phyloP scores from a whole-genome alignment of 306 rosid genomes.

The Cicer arietinum region DNA sequence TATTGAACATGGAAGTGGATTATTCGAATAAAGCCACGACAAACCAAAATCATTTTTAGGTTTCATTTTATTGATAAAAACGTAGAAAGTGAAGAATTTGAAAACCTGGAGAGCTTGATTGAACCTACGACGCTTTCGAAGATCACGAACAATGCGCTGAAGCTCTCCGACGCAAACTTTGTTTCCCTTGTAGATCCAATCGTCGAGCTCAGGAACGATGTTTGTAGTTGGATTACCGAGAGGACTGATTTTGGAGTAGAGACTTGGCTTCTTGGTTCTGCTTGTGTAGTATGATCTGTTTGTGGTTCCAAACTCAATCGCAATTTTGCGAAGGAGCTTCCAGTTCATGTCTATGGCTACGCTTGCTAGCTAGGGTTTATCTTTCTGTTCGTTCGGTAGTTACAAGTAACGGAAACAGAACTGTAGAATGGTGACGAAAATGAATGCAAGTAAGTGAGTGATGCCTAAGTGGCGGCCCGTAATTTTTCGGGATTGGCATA shows the following conservation, averaged over 20 bases:
- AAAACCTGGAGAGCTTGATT: conserved; percentile 77
- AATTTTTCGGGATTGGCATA: conserved; percentile 16
- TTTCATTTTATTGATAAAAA: neutral
- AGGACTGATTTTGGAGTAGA: conserved; percentile 75
- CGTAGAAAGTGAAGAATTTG: conserved; percentile 11
- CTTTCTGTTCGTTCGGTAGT: neutral
- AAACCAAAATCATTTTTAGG: neutral
- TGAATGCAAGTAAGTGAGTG: neutral
- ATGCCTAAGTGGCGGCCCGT: neutral
- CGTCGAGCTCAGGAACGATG: conserved; percentile 67
- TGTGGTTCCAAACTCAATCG: conserved; percentile 30
- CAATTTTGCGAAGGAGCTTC: conserved; percentile 52
- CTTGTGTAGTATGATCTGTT: conserved; percentile 69
- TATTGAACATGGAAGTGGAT: neutral
- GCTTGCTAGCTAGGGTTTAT: conserved; percentile 37
- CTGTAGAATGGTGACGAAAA: neutral
- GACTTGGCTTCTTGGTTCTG: conserved; percentile 58
- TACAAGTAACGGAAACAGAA: neutral
- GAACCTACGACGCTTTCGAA: conserved; percentile 80
- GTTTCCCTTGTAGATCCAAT: conserved; percentile 77
- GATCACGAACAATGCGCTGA: conserved; percentile 79
- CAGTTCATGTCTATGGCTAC: conserved; percentile 49
- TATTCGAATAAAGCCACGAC: neutral
- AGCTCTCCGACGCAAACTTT: conserved; percentile 71
- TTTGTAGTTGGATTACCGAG: conserved; percentile 62